Evolutionary conservation across 371 early-diverging fungal genomes (phyloP), one percentile per base, ranked within the genome.

Genomic region (Rhizopus sp.): DNA sequence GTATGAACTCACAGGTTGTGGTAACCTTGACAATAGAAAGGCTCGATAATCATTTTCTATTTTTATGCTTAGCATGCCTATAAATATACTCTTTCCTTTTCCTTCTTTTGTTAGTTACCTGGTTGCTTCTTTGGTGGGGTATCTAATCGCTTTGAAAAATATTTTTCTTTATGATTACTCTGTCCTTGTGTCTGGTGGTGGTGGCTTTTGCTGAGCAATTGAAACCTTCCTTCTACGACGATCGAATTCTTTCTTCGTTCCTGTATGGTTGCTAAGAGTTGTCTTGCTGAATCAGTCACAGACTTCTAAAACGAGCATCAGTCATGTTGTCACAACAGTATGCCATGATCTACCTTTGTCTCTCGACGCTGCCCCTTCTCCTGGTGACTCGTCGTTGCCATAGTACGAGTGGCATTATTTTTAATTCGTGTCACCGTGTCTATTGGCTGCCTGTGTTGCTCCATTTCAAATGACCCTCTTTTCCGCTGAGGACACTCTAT

Each of bases 281-380:
- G 64, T 59, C 50, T 63, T 13, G 64, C 64, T 42, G 59, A 59
- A 41, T 63, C 54, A 23, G 55, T 50, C 16, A 54, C 64, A 6
- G 33, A 17, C 8, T 5, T 5, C 13, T 37, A 23, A 23, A 23
- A 23, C 23, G 2, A 23, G 23, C 23, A 23, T 23, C 23, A 23
- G 23, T 23, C 23, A 23, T 23, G 2, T 23, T 23, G 2, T 23
- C 23, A 23, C 23, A 23, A 23, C 23, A 23, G 23, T 23, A 23
- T 23, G 23, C 23, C 23, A 23, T 23, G 23, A 23, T 23, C 23
- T 23, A 23, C 23, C 23, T 23, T 23, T 23, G 23, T 23, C 23
- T 23, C 23, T 23, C 23, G 23, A 23, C 23, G 23, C 23, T 23
- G 23, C 23, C 23, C 23, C 23, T 23, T 23, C 23, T 23, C 23